Conservation (phyloP, 2,329 filamentous ascomycete genomes). For the Ophioceras dolichostomum region DNA sequence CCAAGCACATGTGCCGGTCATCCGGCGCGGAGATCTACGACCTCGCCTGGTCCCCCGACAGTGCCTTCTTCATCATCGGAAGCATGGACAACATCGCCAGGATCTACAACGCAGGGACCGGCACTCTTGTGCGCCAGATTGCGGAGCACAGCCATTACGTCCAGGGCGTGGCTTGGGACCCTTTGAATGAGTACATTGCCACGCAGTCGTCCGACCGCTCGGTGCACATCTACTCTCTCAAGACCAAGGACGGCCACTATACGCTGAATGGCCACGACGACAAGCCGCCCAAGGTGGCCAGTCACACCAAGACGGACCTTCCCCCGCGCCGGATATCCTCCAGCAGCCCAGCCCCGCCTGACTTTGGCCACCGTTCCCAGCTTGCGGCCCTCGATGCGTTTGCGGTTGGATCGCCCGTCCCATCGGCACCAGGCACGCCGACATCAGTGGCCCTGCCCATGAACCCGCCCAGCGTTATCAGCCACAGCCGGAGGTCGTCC, state of each 20-base stretch:
- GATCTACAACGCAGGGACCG: slow-evolving; percentile 90
- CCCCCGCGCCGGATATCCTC: slow-evolving; percentile 82
- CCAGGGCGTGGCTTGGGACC: slow-evolving; percentile 97
- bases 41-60: slow-evolving; percentile 97
- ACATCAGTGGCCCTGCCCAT: slow-evolving; percentile 83
- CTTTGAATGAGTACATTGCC: slow-evolving; percentile 92
- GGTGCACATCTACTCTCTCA: slow-evolving; percentile 92
- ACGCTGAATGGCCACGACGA: slow-evolving; percentile 53
- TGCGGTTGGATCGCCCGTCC: slow-evolving; percentile 66
- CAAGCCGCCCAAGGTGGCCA: slow-evolving; percentile 69
- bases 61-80: slow-evolving; percentile 88
- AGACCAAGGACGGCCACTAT: slow-evolving; percentile 93
- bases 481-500: slow-evolving; percentile 87
- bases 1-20: slow-evolving; percentile 95
- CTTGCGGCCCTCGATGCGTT: slow-evolving; percentile 42
- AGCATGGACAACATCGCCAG: slow-evolving; percentile 98
- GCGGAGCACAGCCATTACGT: slow-evolving; percentile 98
- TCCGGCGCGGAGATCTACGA: slow-evolving; percentile 96
- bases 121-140: slow-evolving; percentile 79
- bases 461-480: slow-evolving; percentile 84
- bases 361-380: slow-evolving; percentile 56
- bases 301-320: slow-evolving; percentile 73
- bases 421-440: slow-evolving; percentile 88
- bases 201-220: slow-evolving; percentile 97
- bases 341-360: slow-evolving; percentile 81